These are phyloP conservation scores for Kazachstania africana DNA, from an alignment of 805 yeast genomes.

Conservation along the genomic window DNA sequence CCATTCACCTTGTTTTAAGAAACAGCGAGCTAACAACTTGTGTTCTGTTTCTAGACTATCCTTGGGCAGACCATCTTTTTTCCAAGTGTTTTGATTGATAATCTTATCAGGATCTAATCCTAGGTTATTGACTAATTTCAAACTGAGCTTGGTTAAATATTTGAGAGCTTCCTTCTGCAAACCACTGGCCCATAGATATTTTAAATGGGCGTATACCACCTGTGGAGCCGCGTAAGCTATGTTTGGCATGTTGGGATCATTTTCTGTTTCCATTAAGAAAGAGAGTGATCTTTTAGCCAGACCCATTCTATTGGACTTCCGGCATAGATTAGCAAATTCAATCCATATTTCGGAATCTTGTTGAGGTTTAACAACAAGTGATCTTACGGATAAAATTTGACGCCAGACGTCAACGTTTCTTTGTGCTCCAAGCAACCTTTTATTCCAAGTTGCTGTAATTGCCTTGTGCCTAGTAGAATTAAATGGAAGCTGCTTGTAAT, in stretches of 20 bases:
- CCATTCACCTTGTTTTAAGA: conserved; percentile 98
- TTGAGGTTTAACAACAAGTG: conserved; percentile 85
- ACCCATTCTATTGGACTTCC: conserved; percentile 86
- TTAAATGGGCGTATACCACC: conserved; percentile 92
- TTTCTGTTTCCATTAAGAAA: conserved; percentile 63
- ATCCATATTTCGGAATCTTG: conserved; percentile 98
- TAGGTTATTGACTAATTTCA: conserved; percentile 78
- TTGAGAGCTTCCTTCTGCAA: conserved; percentile 76
- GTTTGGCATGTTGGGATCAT: conserved; percentile 35
- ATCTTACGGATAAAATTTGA: conserved; percentile 82
- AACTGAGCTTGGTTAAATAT: conserved; percentile 80
- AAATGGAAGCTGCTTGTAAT: conserved; percentile 75
- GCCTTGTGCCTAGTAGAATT: conserved; percentile 67
- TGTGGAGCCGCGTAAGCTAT: conserved; percentile 87
- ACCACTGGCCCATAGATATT: conserved; percentile 95
- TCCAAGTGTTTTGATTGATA: conserved; percentile 31
- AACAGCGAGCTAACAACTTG: conserved; percentile 80
- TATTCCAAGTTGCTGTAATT: conserved; percentile 89
- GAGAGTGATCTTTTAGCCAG: conserved; percentile 87
- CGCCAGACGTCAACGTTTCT: conserved; percentile 99
- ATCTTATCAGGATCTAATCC: conserved; percentile 82
- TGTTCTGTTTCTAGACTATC: conserved; percentile 80
- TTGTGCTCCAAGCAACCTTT: conserved; percentile 85
- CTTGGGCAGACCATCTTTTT: conserved; percentile 31
- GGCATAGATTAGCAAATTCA: conserved; percentile 89